Percentiles rank a stretch among this genome's conserved stretches.
phyloP scores from a whole-genome alignment of 192 early-diverging fungal genomes.

The Coemansia sp. region DNA sequence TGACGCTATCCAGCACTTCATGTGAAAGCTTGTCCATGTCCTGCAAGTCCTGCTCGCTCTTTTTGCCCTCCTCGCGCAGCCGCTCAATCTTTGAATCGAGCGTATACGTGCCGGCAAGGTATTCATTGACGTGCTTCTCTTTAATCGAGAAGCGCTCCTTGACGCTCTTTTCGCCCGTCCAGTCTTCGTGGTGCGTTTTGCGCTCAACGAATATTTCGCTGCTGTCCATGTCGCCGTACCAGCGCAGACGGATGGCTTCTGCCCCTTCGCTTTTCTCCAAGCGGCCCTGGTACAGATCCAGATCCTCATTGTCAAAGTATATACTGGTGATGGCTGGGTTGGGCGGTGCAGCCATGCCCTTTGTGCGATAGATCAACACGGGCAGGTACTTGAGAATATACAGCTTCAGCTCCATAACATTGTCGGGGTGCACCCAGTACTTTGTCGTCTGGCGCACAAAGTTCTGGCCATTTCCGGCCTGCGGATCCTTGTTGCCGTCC shows the following conservation, averaged over 20 bases:
- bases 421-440: conserved; percentile 96
- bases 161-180: conserved; percentile 84
- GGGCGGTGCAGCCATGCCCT: conserved; percentile 61
- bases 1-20: conserved; percentile 70
- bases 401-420: conserved; percentile 91
- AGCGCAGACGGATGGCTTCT: conserved; percentile 85
- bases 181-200: conserved; percentile 94
- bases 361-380: conserved; percentile 82
- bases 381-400: conserved; percentile 87
- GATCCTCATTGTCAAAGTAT: conserved; percentile 87
- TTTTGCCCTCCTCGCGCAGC: conserved; percentile 68
- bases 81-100: conserved; percentile 74
- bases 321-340: conserved; percentile 91
- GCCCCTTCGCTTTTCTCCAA: conserved; percentile 87
- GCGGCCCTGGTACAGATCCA: conserved; percentile 86
- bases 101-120: conserved; percentile 72
- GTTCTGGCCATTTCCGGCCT: conserved; percentile 54
- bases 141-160: conserved; percentile 92
- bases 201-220: conserved; percentile 94
- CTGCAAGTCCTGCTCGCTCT: conserved; percentile 72
- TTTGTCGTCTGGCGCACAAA: conserved; percentile 86
- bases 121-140: conserved; percentile 88
- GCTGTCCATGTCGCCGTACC: conserved; percentile 89
- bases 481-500: conserved; percentile 48
- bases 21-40: conserved; percentile 66